Conservation (phyloP, 805 yeast genomes). For the Candida silvicultrix region DNA sequence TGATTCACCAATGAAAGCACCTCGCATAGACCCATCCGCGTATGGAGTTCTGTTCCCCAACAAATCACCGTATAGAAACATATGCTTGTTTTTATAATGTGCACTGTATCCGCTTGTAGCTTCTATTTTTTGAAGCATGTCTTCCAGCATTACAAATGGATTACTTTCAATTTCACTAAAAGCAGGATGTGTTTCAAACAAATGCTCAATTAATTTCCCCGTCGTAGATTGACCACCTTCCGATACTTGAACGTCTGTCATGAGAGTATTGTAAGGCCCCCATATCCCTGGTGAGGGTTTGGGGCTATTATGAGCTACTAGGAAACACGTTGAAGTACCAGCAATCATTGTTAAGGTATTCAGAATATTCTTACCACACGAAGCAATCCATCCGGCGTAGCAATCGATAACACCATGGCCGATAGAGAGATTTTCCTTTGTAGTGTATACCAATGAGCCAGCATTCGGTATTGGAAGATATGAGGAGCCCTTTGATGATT, state of each 20-base stretch:
- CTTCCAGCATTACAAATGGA: not conserved
- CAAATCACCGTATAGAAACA: conserved; percentile 48
- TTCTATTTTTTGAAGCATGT: not conserved
- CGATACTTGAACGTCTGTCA: conserved; percentile 29
- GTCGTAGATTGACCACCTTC: conserved; percentile 58
- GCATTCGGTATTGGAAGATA: conserved; percentile 23
- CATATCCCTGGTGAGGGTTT: conserved; percentile 40
- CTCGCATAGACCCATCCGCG: conserved; percentile 42
- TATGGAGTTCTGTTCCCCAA: conserved; percentile 55
- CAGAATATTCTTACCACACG: conserved; percentile 20
- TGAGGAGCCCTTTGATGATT: conserved; percentile 3
- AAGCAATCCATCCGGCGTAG: conserved; percentile 47
- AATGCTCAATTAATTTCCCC: conserved; percentile 44
- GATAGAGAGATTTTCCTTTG: conserved; percentile 12
- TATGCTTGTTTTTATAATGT: conserved; percentile 27
- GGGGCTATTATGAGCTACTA: conserved; percentile 23
- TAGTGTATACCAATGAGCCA: conserved; percentile 24
- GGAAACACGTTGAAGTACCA: conserved; percentile 56
- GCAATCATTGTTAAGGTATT: conserved; percentile 44
- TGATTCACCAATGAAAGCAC: conserved; percentile 42
- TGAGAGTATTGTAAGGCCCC: conserved; percentile 49
- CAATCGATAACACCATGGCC: conserved; percentile 54
- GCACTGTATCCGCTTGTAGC: conserved; percentile 8
- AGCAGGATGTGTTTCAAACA: conserved; percentile 38
- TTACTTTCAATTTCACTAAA: conserved; percentile 5